These are phyloP conservation scores for Aspergillus coremiiformis DNA, from an alignment of 495 filamentous ascomycete genomes.

Conservation along the genomic window DNA sequence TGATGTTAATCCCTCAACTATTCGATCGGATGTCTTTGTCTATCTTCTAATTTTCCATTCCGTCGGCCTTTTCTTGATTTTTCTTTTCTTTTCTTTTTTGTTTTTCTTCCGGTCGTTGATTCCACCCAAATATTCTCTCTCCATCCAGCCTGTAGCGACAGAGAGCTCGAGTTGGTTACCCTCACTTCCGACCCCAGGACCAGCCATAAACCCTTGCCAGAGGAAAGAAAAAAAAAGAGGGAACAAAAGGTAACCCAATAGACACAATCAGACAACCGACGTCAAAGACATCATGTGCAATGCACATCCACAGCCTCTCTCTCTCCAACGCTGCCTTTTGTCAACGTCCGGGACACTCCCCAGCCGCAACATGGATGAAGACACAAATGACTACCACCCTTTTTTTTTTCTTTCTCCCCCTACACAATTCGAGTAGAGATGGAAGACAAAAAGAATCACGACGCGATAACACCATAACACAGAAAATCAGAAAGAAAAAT, in stretches of 20 bases:
- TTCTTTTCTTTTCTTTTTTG: too few relatives aligned
- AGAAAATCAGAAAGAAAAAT: conserved; percentile 10
- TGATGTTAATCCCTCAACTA: conserved; percentile 3
- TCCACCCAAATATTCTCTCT: neutral
- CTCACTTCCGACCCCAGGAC: neutral
- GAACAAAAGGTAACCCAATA: conserved; percentile 1
- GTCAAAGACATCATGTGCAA: conserved; percentile 16
- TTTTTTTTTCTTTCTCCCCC: too few relatives aligned
- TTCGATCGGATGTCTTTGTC: conserved; percentile 11
- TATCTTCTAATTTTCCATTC: conserved; percentile 20
- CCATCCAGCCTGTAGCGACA: neutral
- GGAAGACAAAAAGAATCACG: conserved; percentile 7
- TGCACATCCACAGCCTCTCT: neutral
- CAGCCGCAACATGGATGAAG: conserved; percentile 12
- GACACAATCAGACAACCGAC: conserved; percentile 14
- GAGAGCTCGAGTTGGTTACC: too few relatives aligned
- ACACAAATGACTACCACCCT: conserved; percentile 6
- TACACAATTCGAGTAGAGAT: conserved; percentile 5
- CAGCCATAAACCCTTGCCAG: neutral
- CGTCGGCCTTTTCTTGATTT: conserved; percentile 3
- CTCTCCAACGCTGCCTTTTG: neutral
- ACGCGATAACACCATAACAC: conserved; percentile 14
- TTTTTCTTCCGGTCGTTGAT: too few relatives aligned
- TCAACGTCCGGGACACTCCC: neutral
- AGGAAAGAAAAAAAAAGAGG: conserved; percentile 3